Evolutionary conservation across 371 early-diverging fungal genomes (phyloP).

Genomic region (Conidiobolus incongruus): DNA sequence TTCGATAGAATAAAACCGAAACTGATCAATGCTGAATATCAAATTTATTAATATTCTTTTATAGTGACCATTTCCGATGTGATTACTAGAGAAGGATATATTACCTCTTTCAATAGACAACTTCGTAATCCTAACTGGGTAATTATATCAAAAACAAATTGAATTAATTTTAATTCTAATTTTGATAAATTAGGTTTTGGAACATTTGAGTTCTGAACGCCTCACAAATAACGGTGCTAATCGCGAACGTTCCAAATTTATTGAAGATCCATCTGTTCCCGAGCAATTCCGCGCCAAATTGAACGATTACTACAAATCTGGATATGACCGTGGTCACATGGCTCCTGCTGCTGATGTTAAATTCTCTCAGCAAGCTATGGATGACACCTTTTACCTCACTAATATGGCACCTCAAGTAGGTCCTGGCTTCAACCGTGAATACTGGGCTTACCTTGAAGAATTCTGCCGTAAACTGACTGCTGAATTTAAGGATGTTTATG

Average conservation of each 20-base stretch:
- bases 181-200: conserved; percentile 16
- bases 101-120: conserved; percentile 41
- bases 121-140: conserved; percentile 74
- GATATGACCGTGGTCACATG: conserved; percentile 70
- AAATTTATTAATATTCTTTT: too few species aligned
- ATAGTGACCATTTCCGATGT: conserved; percentile 4
- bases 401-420: too few species aligned
- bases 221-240: conserved; percentile 24
- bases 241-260: conserved; percentile 39
- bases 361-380: conserved; percentile 36
- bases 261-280: conserved; percentile 39
- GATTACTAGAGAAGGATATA: conserved; percentile 16
- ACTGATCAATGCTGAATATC: too few species aligned
- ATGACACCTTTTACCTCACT: too few species aligned
- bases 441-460: too few species aligned
- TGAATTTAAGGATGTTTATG: conserved; percentile 51
- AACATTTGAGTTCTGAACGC: conserved; percentile 46
- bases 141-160: neutral
- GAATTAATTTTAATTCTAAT: neutral
- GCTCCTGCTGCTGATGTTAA: conserved; percentile 66
- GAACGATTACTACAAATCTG: conserved; percentile 39
- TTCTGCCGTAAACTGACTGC: too few species aligned
- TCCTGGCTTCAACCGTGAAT: too few species aligned
- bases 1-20: too few species aligned
- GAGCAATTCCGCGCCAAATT: conserved; percentile 37